A percentile compares a stretch with the other conserved stretches of the same genome.
These are phyloP conservation scores for Aspergillus bertholletiae DNA, from an alignment of 495 filamentous ascomycete species.

Conservation along the genomic window DNA sequence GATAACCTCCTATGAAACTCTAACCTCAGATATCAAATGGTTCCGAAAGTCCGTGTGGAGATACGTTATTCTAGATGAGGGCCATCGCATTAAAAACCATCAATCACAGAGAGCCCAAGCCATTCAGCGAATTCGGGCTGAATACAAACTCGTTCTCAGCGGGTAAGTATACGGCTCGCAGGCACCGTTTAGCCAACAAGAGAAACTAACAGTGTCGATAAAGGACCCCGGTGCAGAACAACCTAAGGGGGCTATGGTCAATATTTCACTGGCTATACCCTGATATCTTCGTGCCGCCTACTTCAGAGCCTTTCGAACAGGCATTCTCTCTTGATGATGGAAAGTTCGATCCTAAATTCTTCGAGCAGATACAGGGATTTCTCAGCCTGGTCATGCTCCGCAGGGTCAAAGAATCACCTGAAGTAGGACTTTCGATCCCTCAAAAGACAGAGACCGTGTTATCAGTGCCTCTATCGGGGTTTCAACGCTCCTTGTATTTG, in stretches of 20 bases:
- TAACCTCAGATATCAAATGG: slow-evolving; percentile 53
- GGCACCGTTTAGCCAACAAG: neutral
- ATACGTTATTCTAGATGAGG: slow-evolving; percentile 58
- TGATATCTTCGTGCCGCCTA: slow-evolving; percentile 55
- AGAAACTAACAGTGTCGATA: neutral
- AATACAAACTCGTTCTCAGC: slow-evolving; percentile 59
- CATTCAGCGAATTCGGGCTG: slow-evolving; percentile 49
- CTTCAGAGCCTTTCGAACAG: slow-evolving; percentile 47
- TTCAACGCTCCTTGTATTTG: slow-evolving; percentile 62
- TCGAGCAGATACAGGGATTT: slow-evolving; percentile 50
- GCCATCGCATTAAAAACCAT: slow-evolving; percentile 60
- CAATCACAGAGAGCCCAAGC: slow-evolving; percentile 46
- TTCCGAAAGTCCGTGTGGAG: slow-evolving; percentile 58
- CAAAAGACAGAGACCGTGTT: slow-evolving; percentile 57
- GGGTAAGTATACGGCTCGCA: slow-evolving; percentile 25
- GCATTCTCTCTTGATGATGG: slow-evolving; percentile 59
- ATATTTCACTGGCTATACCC: slow-evolving; percentile 62
- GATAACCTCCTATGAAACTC: slow-evolving; percentile 61
- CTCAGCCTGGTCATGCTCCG: slow-evolving; percentile 62
- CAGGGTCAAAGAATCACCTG: slow-evolving; percentile 58
- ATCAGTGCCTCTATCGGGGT: slow-evolving; percentile 57
- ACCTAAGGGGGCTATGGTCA: slow-evolving; percentile 60
- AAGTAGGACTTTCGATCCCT: slow-evolving; percentile 55
- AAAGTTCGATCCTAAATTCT: slow-evolving; percentile 48
- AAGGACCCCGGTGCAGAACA: slow-evolving; percentile 62